These are phyloP conservation scores for Arthrobotrys pseudoclavata DNA, from an alignment of 2,329 filamentous ascomycete genomes.

Conservation along the genomic window DNA sequence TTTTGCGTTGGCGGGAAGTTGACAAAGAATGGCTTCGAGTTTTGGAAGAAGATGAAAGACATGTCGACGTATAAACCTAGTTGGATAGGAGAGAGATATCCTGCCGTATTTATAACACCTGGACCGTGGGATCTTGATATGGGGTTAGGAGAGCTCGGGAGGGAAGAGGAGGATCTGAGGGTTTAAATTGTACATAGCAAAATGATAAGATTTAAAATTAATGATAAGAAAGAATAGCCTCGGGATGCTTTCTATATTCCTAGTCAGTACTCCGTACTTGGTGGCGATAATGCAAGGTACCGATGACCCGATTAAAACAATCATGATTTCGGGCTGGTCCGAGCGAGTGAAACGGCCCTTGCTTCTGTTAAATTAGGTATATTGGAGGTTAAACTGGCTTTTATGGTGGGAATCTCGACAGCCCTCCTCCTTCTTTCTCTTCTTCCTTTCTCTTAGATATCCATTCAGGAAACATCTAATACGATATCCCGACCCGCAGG, in stretches of 20 bases:
- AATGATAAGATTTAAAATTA: neutral
- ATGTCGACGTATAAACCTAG: no score
- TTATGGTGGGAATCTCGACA: neutral
- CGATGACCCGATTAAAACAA: neutral
- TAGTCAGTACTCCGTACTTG: neutral
- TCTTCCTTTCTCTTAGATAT: neutral
- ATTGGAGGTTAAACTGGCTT: neutral
- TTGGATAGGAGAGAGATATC: no score
- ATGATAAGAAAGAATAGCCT: neutral
- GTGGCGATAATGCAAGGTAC: constrained; percentile 27
- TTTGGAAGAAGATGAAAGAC: neutral
- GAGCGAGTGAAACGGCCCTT: constrained; percentile 15
- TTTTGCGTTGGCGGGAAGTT: constrained; percentile 14
- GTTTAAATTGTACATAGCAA: neutral
- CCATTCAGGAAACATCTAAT: no score
- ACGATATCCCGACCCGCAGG: no score
- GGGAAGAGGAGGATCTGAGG: neutral
- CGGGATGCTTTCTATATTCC: neutral
- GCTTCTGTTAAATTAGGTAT: constrained; percentile 16
- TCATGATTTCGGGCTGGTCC: constrained; percentile 3
- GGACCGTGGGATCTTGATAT: neutral
- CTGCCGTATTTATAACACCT: no score
- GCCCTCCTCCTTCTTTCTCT: neutral
- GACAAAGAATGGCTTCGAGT: neutral
- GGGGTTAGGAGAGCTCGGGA: neutral